These are phyloP conservation scores for Camellia sinensis DNA, from an alignment of 148 eudicot genomes.

Conservation along the genomic window DNA sequence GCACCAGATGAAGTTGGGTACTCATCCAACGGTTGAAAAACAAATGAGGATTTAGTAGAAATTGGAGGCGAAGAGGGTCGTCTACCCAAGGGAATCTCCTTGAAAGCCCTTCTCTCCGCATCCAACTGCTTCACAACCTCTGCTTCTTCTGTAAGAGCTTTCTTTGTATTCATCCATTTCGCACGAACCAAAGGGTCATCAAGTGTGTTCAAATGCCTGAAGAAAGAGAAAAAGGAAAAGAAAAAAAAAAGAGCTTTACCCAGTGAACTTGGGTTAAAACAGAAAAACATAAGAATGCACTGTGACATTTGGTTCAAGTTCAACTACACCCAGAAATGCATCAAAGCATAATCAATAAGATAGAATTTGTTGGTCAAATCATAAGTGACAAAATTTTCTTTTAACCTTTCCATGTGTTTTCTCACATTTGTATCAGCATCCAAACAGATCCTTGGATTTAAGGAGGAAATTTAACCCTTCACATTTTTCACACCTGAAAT, in stretches of 20 bases:
- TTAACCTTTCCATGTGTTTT: neutral
- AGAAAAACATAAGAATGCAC: neutral
- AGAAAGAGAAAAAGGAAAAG: neutral
- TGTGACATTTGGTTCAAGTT: neutral
- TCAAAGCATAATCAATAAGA: neutral
- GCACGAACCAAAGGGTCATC: conserved; percentile 81
- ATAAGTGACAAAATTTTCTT: neutral
- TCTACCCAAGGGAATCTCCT: conserved; percentile 77
- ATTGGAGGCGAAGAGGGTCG: conserved; percentile 90
- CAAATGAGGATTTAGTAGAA: conserved; percentile 80
- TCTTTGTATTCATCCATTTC: conserved; percentile 97
- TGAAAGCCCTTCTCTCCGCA: conserved; percentile 80
- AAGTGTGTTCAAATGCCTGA: conserved; percentile 71
- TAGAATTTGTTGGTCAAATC: neutral
- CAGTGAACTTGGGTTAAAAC: neutral
- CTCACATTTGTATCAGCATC: neutral
- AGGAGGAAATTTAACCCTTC: neutral
- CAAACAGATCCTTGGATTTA: conserved; percentile 6
- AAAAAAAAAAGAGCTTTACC: neutral
- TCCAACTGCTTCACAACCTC: conserved; percentile 96
- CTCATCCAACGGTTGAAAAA: conserved; percentile 88
- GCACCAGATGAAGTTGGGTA: conserved; percentile 82
- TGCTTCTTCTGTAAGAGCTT: conserved; percentile 79
- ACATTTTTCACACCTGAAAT: neutral
- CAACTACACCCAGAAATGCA: neutral